Percentiles rank a stretch among this genome's conserved stretches.
These are phyloP conservation scores for Tulasnella sp. DNA, from an alignment of 768 basidiomycete genomes.

Conservation along the genomic window DNA sequence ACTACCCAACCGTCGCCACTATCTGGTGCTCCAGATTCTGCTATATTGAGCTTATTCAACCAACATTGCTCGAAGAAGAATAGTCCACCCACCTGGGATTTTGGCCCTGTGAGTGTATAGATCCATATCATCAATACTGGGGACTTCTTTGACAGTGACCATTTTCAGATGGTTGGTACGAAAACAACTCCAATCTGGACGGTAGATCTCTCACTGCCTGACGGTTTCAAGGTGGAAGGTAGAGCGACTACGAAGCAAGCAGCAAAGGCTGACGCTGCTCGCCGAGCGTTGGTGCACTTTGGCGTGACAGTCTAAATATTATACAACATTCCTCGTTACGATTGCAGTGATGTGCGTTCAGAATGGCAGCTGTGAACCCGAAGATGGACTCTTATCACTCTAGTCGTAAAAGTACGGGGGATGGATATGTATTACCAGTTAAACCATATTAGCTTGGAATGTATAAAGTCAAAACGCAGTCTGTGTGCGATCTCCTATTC, in stretches of 20 bases:
- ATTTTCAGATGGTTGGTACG: not conserved
- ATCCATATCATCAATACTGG: too few relatives aligned
- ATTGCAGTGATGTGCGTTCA: too few relatives aligned
- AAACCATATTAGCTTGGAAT: too few relatives aligned
- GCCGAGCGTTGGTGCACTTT: not conserved
- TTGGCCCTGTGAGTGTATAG: too few relatives aligned
- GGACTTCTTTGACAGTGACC: too few relatives aligned
- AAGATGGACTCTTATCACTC: too few relatives aligned
- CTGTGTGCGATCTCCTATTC: conserved; percentile 30
- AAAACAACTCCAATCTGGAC: conserved; percentile 12
- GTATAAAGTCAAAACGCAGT: too few relatives aligned
- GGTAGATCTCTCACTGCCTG: not conserved
- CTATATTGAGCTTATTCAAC: conserved; percentile 4
- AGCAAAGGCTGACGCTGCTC: conserved; percentile 7
- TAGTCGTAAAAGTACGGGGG: too few relatives aligned
- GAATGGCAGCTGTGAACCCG: too few relatives aligned
- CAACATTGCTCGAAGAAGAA: conserved; percentile 8
- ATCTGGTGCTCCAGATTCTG: too few relatives aligned
- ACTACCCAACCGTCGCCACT: too few relatives aligned
- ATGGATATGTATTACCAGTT: too few relatives aligned
- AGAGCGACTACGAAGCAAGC: conserved; percentile 5
- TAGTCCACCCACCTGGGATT: not conserved
- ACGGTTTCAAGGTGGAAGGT: not conserved
- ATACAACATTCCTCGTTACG: not conserved
- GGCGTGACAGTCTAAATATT: not conserved